phyloP scores from a whole-genome alignment of 257 asterid genomes.

The Nicotiana obtusifolia region DNA sequence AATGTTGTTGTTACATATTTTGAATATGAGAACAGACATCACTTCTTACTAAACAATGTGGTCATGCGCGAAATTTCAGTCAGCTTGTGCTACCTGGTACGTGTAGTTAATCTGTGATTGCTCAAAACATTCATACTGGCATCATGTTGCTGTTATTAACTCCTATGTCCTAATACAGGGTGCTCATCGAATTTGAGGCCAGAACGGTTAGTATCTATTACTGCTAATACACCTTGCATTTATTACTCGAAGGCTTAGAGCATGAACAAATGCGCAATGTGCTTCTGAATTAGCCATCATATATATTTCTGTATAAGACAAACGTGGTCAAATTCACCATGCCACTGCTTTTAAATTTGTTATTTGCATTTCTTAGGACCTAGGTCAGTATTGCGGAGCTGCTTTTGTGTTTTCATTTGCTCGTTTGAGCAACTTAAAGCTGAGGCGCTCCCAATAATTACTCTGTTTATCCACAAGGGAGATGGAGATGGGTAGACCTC shows the following conservation, averaged over 20 bases:
- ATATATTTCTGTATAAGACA: background rate
- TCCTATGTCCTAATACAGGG: slow-evolving; percentile 37
- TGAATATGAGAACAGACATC: slow-evolving; percentile 39
- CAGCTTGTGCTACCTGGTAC: slow-evolving; percentile 51
- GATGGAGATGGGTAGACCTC: background rate
- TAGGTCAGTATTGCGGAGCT: background rate
- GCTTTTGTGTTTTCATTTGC: background rate
- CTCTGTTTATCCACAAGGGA: background rate
- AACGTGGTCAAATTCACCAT: background rate
- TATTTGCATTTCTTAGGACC: background rate
- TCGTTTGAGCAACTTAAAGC: background rate
- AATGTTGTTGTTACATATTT: slow-evolving; percentile 7
- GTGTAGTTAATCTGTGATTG: background rate
- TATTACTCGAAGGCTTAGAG: background rate
- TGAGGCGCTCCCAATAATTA: background rate
- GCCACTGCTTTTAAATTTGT: background rate
- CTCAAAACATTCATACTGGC: background rate
- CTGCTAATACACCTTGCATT: background rate
- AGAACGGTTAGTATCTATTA: slow-evolving; percentile 45
- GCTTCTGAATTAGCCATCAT: background rate
- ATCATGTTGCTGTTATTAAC: background rate
- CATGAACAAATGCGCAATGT: background rate
- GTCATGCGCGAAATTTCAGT: slow-evolving; percentile 41
- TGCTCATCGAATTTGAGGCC: slow-evolving; percentile 26
- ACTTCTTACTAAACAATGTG: slow-evolving; percentile 24